Evolutionary conservation across 345 rosid species (phyloP).

Genomic region (Nasturtium officinale): DNA sequence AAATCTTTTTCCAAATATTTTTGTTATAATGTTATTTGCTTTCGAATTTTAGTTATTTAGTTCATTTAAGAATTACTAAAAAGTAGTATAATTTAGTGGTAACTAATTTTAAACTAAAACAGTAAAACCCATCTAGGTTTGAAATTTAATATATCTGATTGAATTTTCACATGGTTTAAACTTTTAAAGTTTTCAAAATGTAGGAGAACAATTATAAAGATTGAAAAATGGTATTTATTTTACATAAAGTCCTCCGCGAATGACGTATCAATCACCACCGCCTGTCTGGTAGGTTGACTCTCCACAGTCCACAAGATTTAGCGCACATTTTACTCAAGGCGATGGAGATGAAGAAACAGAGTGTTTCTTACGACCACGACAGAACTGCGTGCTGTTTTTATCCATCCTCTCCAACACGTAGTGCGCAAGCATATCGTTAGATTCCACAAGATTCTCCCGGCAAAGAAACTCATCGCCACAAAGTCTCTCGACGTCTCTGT

Average conservation of each 20-base stretch:
- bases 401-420: conserved; percentile 83
- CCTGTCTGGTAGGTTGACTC: conserved; percentile 3
- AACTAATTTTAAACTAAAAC: not conserved
- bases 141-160: conserved; percentile 12
- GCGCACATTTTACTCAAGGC: conserved; percentile 26
- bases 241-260: conserved; percentile 33
- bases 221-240: conserved; percentile 2
- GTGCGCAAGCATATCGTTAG: conserved; percentile 73
- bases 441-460: conserved; percentile 71
- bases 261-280: conserved; percentile 30
- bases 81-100: not conserved
- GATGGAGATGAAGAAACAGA: conserved; percentile 33
- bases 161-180: conserved; percentile 15
- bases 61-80: not conserved
- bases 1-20: not conserved
- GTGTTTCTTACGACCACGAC: conserved; percentile 38
- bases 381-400: conserved; percentile 48
- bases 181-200: conserved; percentile 4
- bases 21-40: not conserved
- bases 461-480: conserved; percentile 92
- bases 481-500: conserved; percentile 71
- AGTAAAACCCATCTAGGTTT: not conserved
- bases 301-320: not conserved
- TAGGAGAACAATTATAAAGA: not conserved
- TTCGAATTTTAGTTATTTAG: not conserved